phyloP scores from a whole-genome alignment of 106 monocot genomes.

The Vanilla planifolia region DNA sequence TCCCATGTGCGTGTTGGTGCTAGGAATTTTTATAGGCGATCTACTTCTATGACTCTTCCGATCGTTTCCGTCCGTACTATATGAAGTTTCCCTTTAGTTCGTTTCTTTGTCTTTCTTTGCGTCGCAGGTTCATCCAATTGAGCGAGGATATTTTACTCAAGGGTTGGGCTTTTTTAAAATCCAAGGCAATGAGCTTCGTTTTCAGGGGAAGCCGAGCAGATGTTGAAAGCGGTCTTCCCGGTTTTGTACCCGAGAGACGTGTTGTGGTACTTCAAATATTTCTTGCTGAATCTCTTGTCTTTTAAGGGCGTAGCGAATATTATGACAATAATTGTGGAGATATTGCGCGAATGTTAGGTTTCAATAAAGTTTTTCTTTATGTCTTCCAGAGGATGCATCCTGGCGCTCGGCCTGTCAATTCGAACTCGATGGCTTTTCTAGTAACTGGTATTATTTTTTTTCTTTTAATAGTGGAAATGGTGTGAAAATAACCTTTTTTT shows the following conservation, averaged over 20 bases:
- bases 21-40: constrained; percentile 4
- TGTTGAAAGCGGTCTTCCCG: constrained; percentile 31
- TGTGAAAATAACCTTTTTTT: not conserved
- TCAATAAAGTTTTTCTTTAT: not conserved
- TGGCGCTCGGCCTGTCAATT: constrained; percentile 34
- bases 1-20: not conserved
- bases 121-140: not conserved
- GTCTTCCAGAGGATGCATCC: constrained; percentile 33
- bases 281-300: not conserved
- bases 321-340: not conserved
- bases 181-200: constrained; percentile 40
- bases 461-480: not conserved
- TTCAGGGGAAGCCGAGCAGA: constrained; percentile 49
- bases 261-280: constrained; percentile 19
- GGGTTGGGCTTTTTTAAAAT: not conserved
- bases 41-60: not conserved
- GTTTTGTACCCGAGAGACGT: constrained; percentile 44
- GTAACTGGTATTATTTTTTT: constrained; percentile 27
- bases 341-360: not conserved
- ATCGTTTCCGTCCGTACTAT: too few relatives aligned
- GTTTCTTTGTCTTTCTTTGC: not conserved
- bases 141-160: not conserved
- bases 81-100: not conserved
- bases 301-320: not conserved
- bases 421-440: constrained; percentile 54